phyloP scores from a whole-genome alignment of 1,284 basidiomycete species.

The Leccinum idahoense region DNA sequence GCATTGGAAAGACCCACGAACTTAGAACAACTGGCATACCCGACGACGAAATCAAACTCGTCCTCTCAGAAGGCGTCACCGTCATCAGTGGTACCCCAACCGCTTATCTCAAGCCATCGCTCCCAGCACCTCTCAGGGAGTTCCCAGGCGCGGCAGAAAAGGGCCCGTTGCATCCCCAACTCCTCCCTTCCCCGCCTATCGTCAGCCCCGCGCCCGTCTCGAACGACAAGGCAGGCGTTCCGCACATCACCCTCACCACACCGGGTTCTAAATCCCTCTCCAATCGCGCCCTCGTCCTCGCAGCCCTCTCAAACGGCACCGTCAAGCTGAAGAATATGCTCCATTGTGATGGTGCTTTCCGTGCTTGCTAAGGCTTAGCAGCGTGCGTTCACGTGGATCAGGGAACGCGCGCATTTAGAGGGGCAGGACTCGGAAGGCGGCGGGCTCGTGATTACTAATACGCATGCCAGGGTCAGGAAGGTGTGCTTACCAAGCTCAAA shows the following conservation, averaged over 20 bases:
- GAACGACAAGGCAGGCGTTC: constrained; percentile 4
- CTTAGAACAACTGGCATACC: constrained; percentile 84
- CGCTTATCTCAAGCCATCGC: constrained; percentile 45
- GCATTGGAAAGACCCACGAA: constrained; percentile 91
- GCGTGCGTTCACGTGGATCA: too few species aligned
- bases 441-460: too few species aligned
- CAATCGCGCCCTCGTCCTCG: constrained; percentile 91
- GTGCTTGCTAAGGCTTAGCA: too few species aligned
- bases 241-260: constrained; percentile 63
- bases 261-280: too few species aligned
- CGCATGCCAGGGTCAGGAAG: too few species aligned
- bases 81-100: constrained; percentile 65
- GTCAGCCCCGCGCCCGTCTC: neutral
- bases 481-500: too few species aligned
- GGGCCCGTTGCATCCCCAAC: constrained; percentile 19
- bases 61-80: constrained; percentile 72
- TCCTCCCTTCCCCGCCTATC: constrained; percentile 9
- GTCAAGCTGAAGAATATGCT: too few species aligned
- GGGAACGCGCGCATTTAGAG: too few species aligned
- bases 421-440: too few species aligned
- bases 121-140: constrained; percentile 18
- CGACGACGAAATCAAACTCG: constrained; percentile 77
- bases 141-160: constrained; percentile 17
- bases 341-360: too few species aligned
- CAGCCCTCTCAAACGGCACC: constrained; percentile 88